phyloP scores from a whole-genome alignment of 108 stramenopile genomes.

The Aurantiochytrium sp. region DNA sequence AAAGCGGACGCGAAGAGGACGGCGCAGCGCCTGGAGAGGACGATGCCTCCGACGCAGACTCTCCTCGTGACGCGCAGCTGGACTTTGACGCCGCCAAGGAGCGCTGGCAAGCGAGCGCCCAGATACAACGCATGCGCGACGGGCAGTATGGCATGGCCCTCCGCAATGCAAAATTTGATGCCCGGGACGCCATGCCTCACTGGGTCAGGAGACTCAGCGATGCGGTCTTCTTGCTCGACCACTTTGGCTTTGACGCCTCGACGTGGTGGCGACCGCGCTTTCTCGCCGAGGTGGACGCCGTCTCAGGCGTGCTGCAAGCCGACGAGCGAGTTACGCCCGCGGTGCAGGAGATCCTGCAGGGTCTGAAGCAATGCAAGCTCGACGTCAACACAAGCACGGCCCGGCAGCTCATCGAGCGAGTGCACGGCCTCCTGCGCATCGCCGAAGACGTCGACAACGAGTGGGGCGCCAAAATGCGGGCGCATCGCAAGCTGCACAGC shows the following conservation, averaged over 20 bases:
- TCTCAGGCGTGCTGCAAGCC: neutral
- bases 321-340: neutral
- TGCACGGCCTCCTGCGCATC: neutral
- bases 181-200: neutral
- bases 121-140: neutral
- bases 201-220: neutral
- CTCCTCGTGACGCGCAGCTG: too few species aligned
- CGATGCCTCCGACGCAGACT: too few species aligned
- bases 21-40: neutral
- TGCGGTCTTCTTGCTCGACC: neutral
- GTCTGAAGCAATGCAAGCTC: neutral
- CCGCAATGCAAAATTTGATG: neutral
- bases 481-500: neutral
- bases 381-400: neutral
- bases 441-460: neutral
- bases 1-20: too few species aligned
- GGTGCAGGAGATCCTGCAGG: neutral
- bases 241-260: neutral
- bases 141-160: neutral
- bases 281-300: neutral
- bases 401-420: neutral
- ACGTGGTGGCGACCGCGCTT: neutral
- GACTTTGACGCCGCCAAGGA: neutral
- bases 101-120: neutral
- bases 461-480: slow-evolving; percentile 3